A percentile compares a stretch with the other conserved stretches of the same genome.
These are phyloP conservation scores for Ceratocystis harringtonii DNA, from an alignment of 2,329 filamentous ascomycete genomes.

Conservation along the genomic window DNA sequence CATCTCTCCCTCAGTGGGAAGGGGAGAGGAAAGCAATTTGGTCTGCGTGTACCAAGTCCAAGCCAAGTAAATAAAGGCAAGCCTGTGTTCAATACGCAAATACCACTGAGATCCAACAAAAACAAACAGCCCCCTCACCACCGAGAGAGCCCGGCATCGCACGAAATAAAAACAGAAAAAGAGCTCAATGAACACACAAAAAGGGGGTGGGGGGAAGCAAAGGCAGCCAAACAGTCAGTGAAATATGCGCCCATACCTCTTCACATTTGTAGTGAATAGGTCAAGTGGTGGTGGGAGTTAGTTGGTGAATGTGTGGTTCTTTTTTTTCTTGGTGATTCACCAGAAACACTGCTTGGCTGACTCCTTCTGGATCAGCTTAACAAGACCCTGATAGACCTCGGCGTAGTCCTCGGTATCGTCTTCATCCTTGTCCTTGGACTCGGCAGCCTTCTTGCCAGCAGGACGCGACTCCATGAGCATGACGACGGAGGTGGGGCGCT, in stretches of 20 bases:
- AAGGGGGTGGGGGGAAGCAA: not conserved
- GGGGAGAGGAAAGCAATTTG: too few species aligned
- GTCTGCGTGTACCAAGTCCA: not conserved
- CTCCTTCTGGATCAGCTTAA: slow-evolving; percentile 54
- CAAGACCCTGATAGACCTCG: slow-evolving; percentile 48
- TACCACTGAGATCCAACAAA: not conserved
- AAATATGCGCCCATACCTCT: too few species aligned
- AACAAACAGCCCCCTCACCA: not conserved
- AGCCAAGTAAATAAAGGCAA: not conserved
- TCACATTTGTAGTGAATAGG: too few species aligned
- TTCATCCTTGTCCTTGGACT: slow-evolving; percentile 29
- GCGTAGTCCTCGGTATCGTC: slow-evolving; percentile 44
- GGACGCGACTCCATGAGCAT: slow-evolving; percentile 56
- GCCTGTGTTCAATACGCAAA: not conserved
- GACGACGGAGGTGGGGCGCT: slow-evolving; percentile 90
- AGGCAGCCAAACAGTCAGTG: not conserved
- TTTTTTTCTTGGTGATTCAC: slow-evolving; percentile 17
- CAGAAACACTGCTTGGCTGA: slow-evolving; percentile 41
- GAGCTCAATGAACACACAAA: not conserved
- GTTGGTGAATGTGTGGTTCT: not conserved
- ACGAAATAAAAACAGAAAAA: not conserved
- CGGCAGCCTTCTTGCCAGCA: slow-evolving; percentile 31
- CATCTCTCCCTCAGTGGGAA: not conserved
- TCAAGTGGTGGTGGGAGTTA: not conserved
- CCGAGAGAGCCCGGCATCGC: not conserved